Evolutionary conservation across 2,329 filamentous ascomycete species (phyloP), one percentile per base, ranked within the genome.

Genomic region (Fusarium chlamydosporum): DNA sequence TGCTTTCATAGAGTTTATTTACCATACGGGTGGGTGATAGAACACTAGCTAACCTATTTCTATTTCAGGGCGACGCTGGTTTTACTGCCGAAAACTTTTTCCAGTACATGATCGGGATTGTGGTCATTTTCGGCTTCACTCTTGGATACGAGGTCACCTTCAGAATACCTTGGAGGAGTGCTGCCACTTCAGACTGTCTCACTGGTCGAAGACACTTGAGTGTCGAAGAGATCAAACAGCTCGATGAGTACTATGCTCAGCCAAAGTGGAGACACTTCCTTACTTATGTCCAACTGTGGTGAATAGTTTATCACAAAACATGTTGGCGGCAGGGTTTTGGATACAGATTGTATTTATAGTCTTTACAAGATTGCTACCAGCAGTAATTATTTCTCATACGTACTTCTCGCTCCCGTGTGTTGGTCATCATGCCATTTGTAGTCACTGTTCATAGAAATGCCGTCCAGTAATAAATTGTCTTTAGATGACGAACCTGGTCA

Each of bases 221-320:
- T 2, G 54, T 48, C 1, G 68, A 61, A 7, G 68, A 71, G 35
- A 67, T 71, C 6, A 62, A 61, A 10, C 69, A 71, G 31, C 53
- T 71, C 13, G 69, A 72, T 6, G 53, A 59, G 4, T 67, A 71
- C 31, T 67, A 72, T 34, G 40, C 35, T 10, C 37, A 53, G 46
- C 23, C 23, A 4, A 23, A 23, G 23, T 6, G 4, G 23, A 23
- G 23, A 23, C 23, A 6, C 4, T 72, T 72, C 26, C 34, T 70
- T 23, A 68, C 69, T 1, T 72, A 72, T 46, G 55, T 72, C 5
- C 55, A 70, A 16, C 33, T 70, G 48, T 72, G 68, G 63, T 72
- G 62, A 42, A 18, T 1, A 23, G 23, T 23, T 23, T 23, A 23
- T 23, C 23, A 23, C 23, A 23, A 23, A 23, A 23, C 23, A 23